Conservation (phyloP, 345 rosid genomes). For the Euphorbia tirucalli region DNA sequence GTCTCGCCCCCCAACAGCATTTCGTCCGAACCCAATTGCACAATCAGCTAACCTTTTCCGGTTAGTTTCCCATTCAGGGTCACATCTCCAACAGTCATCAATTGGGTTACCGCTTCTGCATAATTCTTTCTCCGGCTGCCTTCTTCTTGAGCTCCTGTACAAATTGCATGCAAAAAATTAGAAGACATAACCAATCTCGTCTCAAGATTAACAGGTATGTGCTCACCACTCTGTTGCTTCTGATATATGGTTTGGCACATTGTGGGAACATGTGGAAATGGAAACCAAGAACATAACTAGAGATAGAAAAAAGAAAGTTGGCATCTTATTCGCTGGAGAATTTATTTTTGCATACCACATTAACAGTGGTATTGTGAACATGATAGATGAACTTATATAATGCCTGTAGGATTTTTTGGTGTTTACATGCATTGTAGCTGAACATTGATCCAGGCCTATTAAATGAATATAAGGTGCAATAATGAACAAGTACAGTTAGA, state of each 20-base stretch:
- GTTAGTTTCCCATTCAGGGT: conserved; percentile 26
- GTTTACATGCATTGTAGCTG: too few relatives aligned
- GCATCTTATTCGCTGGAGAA: conserved; percentile 16
- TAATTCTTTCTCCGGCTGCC: conserved; percentile 7
- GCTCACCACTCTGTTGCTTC: conserved; percentile 30
- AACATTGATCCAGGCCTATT: background rate
- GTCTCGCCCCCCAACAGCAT: conserved; percentile 24
- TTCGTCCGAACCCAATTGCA: conserved; percentile 28
- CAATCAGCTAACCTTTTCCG: conserved; percentile 28
- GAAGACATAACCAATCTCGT: background rate
- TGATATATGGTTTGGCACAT: background rate
- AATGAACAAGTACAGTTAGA: too few relatives aligned
- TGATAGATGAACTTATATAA: background rate
- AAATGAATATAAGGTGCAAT: background rate
- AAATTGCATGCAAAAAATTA: background rate
- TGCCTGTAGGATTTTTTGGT: background rate
- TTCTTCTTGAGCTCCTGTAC: conserved; percentile 30
- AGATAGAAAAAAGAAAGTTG: conserved; percentile 20
- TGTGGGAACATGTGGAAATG: conserved; percentile 17
- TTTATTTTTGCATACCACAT: too few relatives aligned
- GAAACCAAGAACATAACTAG: conserved; percentile 13
- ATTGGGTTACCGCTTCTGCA: conserved; percentile 31
- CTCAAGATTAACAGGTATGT: conserved; percentile 7
- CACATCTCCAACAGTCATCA: conserved; percentile 34
- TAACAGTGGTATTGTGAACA: background rate